These are phyloP conservation scores for Aureobasidium sp. DNA, from an alignment of 2,329 filamentous ascomycete genomes.

Conservation along the genomic window DNA sequence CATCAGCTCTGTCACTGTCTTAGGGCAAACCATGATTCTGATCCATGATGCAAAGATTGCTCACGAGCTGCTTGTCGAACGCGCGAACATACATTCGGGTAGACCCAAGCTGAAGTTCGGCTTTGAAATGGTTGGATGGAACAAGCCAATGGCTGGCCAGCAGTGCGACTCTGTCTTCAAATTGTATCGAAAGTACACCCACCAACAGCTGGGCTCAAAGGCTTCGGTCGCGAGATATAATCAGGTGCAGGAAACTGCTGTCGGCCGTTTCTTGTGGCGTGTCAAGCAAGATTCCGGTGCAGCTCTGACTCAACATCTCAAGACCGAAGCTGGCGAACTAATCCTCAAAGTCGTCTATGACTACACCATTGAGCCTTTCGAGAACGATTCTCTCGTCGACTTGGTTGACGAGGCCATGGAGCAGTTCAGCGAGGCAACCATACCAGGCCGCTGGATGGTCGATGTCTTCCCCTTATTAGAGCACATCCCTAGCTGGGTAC, in stretches of 20 bases:
- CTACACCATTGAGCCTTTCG: constrained; percentile 37
- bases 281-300: constrained; percentile 34
- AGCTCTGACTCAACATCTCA: constrained; percentile 36
- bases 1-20: constrained; percentile 34
- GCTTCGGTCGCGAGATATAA: constrained; percentile 34
- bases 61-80: constrained; percentile 34
- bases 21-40: constrained; percentile 38
- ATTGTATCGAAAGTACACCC: constrained; percentile 40
- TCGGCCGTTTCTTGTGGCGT: constrained; percentile 38
- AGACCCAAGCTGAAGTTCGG: constrained; percentile 27
- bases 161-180: constrained; percentile 25
- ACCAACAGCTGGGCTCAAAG: constrained; percentile 41
- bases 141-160: constrained; percentile 30
- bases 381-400: constrained; percentile 39
- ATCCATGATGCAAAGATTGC: constrained; percentile 34
- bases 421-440: constrained; percentile 34
- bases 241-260: constrained; percentile 39
- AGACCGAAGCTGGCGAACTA: constrained; percentile 35
- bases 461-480: constrained; percentile 40
- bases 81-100: constrained; percentile 31
- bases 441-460: constrained; percentile 41
- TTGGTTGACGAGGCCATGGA: constrained; percentile 35
- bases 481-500: constrained; percentile 41
- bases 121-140: constrained; percentile 30
- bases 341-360: constrained; percentile 43